A percentile compares a stretch with the other conserved stretches of the same genome.
phyloP scores from a whole-genome alignment of 352 stramenopile genomes.

The Globisporangium okanoganense region DNA sequence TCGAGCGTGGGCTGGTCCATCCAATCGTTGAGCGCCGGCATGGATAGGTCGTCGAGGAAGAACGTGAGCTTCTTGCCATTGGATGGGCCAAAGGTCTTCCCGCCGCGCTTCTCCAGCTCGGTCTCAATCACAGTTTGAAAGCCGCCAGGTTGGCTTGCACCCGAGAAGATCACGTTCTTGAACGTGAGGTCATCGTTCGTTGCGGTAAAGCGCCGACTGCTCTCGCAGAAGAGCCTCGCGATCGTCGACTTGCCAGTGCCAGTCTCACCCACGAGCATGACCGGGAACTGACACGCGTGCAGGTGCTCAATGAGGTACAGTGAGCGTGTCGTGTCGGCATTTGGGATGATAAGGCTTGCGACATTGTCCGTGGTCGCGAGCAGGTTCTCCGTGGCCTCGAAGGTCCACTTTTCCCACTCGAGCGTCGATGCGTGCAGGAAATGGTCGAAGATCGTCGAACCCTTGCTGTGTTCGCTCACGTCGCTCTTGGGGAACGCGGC shows the following conservation, averaged over 20 bases:
- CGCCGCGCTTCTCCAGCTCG: slow-evolving; percentile 75
- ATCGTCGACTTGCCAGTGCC: slow-evolving; percentile 89
- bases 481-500: slow-evolving; percentile 22
- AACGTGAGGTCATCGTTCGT: slow-evolving; percentile 44
- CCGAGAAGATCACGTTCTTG: slow-evolving; percentile 90
- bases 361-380: slow-evolving; percentile 51
- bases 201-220: slow-evolving; percentile 2
- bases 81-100: slow-evolving; percentile 72
- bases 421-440: slow-evolving; percentile 86
- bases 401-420: slow-evolving; percentile 87
- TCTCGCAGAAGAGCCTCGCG: slow-evolving; percentile 74
- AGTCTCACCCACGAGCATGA: slow-evolving; percentile 81
- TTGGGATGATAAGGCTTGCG: slow-evolving; percentile 82
- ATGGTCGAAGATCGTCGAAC: slow-evolving; percentile 90
- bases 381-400: slow-evolving; percentile 31
- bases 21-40: slow-evolving; percentile 68
- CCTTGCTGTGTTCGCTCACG: slow-evolving; percentile 8
- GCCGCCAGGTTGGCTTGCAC: slow-evolving; percentile 63
- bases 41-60: slow-evolving; percentile 76
- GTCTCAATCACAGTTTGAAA: slow-evolving; percentile 78
- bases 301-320: slow-evolving; percentile 72
- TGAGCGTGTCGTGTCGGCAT: slow-evolving; percentile 71
- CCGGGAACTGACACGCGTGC: slow-evolving; percentile 43
- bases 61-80: slow-evolving; percentile 73
- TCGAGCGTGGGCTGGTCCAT: slow-evolving; percentile 77